phyloP scores from a whole-genome alignment of 139 green algal genomes.

The Edaphochlamys debaryana region DNA sequence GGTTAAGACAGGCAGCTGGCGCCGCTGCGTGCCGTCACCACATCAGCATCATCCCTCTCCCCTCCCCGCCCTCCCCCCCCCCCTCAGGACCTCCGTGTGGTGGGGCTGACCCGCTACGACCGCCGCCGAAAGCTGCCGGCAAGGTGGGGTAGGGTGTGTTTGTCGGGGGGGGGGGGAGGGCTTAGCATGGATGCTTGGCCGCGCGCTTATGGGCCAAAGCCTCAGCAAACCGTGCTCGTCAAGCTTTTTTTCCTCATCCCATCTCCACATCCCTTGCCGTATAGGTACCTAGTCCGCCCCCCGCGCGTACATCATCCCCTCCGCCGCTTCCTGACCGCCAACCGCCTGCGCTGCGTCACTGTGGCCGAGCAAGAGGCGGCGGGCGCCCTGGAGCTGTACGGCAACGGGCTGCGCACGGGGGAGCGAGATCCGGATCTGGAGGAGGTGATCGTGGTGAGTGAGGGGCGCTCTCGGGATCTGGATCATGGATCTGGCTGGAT shows the following conservation, averaged over 20 bases:
- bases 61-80: background rate
- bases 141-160: too few species aligned
- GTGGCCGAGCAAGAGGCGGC: constrained; percentile 95
- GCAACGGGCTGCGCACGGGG: constrained; percentile 93
- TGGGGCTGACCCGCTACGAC: constrained; percentile 97
- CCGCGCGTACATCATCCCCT: constrained; percentile 75
- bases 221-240: too few species aligned
- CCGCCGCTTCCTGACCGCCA: constrained; percentile 89
- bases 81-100: constrained; percentile 75
- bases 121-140: constrained; percentile 91
- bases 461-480: too few species aligned
- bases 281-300: constrained; percentile 88
- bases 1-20: too few species aligned
- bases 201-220: too few species aligned
- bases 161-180: too few species aligned
- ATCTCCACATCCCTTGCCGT: constrained; percentile 26
- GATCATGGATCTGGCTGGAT: too few species aligned
- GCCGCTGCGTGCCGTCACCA: too few species aligned
- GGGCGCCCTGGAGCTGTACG: constrained; percentile 94
- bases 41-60: too few species aligned
- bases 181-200: too few species aligned
- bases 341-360: constrained; percentile 83
- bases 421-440: constrained; percentile 90
- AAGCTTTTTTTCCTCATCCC: too few species aligned
- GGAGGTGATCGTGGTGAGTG: constrained; percentile 82